Evolutionary conservation across 1,284 basidiomycete genomes (phyloP), one percentile per base, ranked within the genome.

Genomic region (Sporisorium sorghi): DNA sequence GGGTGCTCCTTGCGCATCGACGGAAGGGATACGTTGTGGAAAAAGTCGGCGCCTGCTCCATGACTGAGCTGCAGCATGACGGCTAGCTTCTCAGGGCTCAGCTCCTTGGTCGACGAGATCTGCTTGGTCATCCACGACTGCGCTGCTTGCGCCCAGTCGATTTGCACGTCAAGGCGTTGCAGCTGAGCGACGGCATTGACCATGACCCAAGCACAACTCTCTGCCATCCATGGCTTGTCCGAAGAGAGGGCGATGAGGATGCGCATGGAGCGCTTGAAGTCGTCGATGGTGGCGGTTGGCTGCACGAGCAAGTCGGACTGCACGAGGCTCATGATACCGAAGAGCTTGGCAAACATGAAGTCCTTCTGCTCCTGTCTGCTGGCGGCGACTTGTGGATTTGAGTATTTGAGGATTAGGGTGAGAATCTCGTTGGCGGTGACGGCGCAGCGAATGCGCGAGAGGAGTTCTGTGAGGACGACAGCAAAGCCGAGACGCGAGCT

Each of bases 401-500:
- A 78, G 32, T 80, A 67, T 33, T 79, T 77, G 49, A 82, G 71
- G 39, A 82, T 54, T 43, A 81, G 78, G 17, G 58, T 54, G 49
- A 83, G 77, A 23, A 80, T 58, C 65, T 82, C 77, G 37, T 69
- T 56, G 90, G 43, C 90, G 90, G 53, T 89, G 89, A 97, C 88
- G 6, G 92, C 92, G 14, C 68, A 63, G 68, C 90, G 87, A 79
- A 97, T 88, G 47, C 91, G 88, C 21, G 91, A 90, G 35, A 98
- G 86, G 1, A 98, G 88, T 93, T 97, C 95, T 1, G 96, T 94
- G 75, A 99, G 87, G 19, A 94, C 93, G 44, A 98, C 95, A 9
- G 95, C 93, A 83, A 98, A 99, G 14, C 96, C 96, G 35, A 97
- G 86, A 73, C 96, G 87, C 83, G 93, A 94, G 85, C 92, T 94